Percentiles rank a stretch among this genome's conserved stretches.
These are phyloP conservation scores for Cystobasidium sp. DNA, from an alignment of 1,284 basidiomycete species.

Conservation along the genomic window DNA sequence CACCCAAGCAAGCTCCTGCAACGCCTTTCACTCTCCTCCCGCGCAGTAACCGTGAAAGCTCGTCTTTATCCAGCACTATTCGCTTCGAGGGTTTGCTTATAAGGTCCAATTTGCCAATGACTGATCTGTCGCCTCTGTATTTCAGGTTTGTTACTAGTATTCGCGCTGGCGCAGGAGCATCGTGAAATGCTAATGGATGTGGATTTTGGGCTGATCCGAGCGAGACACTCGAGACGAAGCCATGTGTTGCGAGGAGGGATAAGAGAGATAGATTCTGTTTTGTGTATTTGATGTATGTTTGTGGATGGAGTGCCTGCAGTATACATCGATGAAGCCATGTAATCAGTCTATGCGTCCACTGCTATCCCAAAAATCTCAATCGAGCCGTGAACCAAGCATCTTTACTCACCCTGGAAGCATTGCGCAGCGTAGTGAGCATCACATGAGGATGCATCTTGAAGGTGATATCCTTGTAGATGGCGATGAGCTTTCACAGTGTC, in stretches of 20 bases:
- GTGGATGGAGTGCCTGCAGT: conserved; percentile 39
- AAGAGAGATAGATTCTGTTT: conserved; percentile 81
- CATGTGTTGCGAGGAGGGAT: conserved; percentile 80
- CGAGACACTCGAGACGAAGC: conserved; percentile 78
- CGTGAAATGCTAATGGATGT: conserved; percentile 66
- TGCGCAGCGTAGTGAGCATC: conserved; percentile 41
- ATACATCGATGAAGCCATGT: neutral
- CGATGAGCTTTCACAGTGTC: neutral
- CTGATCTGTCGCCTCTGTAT: conserved; percentile 81
- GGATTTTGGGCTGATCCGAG: conserved; percentile 74
- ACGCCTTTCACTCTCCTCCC: conserved; percentile 66
- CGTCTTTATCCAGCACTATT: conserved; percentile 71
- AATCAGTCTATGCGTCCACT: neutral
- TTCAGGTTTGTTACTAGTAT: conserved; percentile 88
- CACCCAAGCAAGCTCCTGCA: conserved; percentile 77
- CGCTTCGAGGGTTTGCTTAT: conserved; percentile 75
- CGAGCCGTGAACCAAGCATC: neutral
- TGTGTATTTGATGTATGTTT: conserved; percentile 41
- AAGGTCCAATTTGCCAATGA: conserved; percentile 72
- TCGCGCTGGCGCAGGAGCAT: conserved; percentile 56
- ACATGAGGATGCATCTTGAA: conserved; percentile 38
- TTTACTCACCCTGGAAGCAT: conserved; percentile 28
- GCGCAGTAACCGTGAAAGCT: conserved; percentile 71
- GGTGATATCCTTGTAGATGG: neutral
- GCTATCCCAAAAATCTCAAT: neutral